Percentiles rank a stretch among this genome's conserved stretches.
These are phyloP conservation scores for Mucor indicus DNA, from an alignment of 371 early-diverging fungal species.

Conservation along the genomic window DNA sequence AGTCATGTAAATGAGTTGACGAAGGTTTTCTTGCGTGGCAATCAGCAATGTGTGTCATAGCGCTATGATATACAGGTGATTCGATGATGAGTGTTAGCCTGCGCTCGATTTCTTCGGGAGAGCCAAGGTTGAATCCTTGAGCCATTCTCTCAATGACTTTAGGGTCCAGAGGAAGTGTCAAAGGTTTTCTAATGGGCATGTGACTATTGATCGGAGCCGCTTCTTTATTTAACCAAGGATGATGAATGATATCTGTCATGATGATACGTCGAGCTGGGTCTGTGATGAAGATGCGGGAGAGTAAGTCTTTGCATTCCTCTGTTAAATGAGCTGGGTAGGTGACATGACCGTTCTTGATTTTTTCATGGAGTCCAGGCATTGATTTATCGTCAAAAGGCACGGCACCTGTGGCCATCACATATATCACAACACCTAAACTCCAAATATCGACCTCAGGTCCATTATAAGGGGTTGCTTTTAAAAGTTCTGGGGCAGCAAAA, in stretches of 20 bases:
- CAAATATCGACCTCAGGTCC: constrained; percentile 97
- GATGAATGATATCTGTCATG: constrained; percentile 71
- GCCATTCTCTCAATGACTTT: constrained; percentile 77
- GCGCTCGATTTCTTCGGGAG: constrained; percentile 63
- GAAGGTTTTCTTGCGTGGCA: constrained; percentile 5
- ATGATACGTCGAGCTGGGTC: constrained; percentile 72
- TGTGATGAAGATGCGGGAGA: constrained; percentile 76
- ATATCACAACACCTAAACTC: constrained; percentile 95
- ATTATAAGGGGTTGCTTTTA: constrained; percentile 82
- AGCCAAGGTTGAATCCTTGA: constrained; percentile 80
- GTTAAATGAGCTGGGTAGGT: constrained; percentile 82
- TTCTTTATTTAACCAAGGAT: constrained; percentile 87
- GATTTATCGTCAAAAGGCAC: constrained; percentile 97
- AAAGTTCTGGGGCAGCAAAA: constrained; percentile 96
- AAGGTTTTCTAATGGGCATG: constrained; percentile 66
- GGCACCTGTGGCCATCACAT: constrained; percentile 90
- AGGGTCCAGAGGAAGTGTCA: constrained; percentile 65
- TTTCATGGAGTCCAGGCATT: constrained; percentile 88
- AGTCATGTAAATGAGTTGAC: constrained; percentile 1
- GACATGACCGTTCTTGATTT: constrained; percentile 84
- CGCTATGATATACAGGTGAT: constrained; percentile 32
- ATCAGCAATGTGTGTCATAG: constrained; percentile 18
- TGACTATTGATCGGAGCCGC: constrained; percentile 56
- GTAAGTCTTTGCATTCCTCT: constrained; percentile 71
- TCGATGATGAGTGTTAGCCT: constrained; percentile 57